These are phyloP conservation scores for Fusarium sp. DNA, from an alignment of 2,329 filamentous ascomycete genomes.

Conservation along the genomic window DNA sequence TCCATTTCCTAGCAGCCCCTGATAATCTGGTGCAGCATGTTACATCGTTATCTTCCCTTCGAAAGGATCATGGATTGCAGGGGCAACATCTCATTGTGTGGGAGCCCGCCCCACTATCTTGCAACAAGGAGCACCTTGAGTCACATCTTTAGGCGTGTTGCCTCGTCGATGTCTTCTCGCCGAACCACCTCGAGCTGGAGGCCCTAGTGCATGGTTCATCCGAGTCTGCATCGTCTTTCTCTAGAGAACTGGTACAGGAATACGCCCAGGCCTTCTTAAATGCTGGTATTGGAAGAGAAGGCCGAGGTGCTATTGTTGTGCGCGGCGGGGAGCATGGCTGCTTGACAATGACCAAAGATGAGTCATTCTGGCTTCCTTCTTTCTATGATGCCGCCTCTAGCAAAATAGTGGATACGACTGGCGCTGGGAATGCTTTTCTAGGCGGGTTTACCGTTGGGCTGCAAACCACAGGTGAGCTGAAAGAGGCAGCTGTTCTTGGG, in stretches of 20 bases:
- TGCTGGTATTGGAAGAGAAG: background rate
- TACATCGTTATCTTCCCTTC: background rate
- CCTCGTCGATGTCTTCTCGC: background rate
- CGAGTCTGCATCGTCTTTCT: background rate
- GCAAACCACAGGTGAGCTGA: background rate
- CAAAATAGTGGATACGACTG: background rate
- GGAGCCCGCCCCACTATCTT: background rate
- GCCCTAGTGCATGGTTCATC: background rate
- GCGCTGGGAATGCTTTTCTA: background rate
- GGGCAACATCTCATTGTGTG: background rate
- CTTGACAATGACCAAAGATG: background rate
- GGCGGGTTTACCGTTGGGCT: background rate
- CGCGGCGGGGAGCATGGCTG: constrained; percentile 1
- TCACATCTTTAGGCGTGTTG: background rate
- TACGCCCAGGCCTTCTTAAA: background rate
- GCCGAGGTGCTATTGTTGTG: background rate
- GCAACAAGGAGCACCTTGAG: background rate
- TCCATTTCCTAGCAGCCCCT: background rate
- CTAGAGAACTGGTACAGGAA: background rate
- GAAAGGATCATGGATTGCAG: background rate
- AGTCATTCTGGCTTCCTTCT: background rate
- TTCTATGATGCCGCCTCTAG: background rate
- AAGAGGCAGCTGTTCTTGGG: background rate
- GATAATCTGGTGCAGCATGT: background rate
- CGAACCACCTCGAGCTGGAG: background rate